Base-by-base conservation (phyloP, 148 eudicot genomes). In the Camellia japonica region DNA sequence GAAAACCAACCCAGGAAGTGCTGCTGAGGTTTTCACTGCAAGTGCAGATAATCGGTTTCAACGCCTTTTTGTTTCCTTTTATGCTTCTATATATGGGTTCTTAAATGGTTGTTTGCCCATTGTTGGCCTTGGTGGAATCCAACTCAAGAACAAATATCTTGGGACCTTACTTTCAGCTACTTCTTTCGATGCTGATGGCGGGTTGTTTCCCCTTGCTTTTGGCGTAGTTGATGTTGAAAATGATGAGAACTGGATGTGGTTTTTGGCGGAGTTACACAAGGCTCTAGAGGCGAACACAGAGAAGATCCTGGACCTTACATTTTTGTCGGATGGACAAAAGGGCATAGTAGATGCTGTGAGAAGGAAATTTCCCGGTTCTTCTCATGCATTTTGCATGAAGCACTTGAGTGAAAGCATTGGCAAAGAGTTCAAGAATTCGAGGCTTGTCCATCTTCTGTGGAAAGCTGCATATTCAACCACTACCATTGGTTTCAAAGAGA, bases 191-290 rank as follows among this genome's bases (percentile, higher is more conserved):
- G 81, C 87, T 41, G 83, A 89, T 83, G 94, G 92, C 5, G 90
- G 86, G 67, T 74, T 91, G 81, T 91, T 89, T 81, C 92, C 91
- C 3, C 83, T 91, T 75, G 92, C 94, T 16, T 85, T 88, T 78
- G 92, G 84, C 64, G 82, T 91, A 60, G 94, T 89, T 63, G 90
- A 89, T 68, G 82, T 80, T 6, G 91, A 89, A 72, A 88, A 78
- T 79, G 91, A 89, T 58, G 92, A 89, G 65, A 89, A 83, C 62
- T 91, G 94, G 94, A 85, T 79, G 77, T 91, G 94, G 94, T 91
- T 91, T 81, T 73, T 91, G 77, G 79, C 92, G 11, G 89, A 88
- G 82, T 75, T 89, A 58, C 87, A 74, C 51, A 88, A 88, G 73
- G 83, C 87, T 14, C 82, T 91, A 14, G 91, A 89, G 75, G 76